Conservation (phyloP, 2,329 filamentous ascomycete genomes). For the Keithomyces neogunnii region DNA sequence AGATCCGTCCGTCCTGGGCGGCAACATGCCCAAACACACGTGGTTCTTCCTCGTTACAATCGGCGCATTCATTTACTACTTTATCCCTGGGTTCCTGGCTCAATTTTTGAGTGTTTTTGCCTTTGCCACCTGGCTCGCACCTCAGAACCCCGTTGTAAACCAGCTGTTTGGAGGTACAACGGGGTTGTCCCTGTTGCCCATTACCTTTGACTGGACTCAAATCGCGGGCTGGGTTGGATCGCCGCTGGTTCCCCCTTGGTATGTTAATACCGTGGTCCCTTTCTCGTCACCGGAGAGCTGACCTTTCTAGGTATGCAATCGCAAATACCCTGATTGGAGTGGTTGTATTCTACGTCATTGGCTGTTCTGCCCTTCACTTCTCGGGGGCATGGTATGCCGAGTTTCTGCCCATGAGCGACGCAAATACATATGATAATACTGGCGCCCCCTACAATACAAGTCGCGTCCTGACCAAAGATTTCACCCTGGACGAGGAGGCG, state of each 20-base stretch:
- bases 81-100: slow-evolving; percentile 60
- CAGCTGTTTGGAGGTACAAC: slow-evolving; percentile 64
- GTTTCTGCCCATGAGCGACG: slow-evolving; percentile 62
- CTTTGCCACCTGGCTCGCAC: slow-evolving; percentile 64
- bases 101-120: slow-evolving; percentile 64
- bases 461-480: slow-evolving; percentile 51
- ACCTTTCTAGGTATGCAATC: slow-evolving; percentile 53
- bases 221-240: slow-evolving; percentile 60
- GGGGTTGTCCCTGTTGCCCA: slow-evolving; percentile 58
- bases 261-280: slow-evolving; percentile 12
- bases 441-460: slow-evolving; percentile 55
- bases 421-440: slow-evolving; percentile 63
- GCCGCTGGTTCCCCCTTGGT: slow-evolving; percentile 62
- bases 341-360: slow-evolving; percentile 55
- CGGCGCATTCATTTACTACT: slow-evolving; percentile 56
- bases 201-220: slow-evolving; percentile 72
- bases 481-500: slow-evolving; percentile 52
- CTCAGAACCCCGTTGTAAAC: slow-evolving; percentile 59
- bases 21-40: slow-evolving; percentile 55
- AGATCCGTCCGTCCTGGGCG: slow-evolving; percentile 49
- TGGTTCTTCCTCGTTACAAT: slow-evolving; percentile 54
- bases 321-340: slow-evolving; percentile 64
- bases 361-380: slow-evolving; percentile 54
- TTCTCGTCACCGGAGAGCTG: neutral
- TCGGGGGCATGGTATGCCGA: slow-evolving; percentile 54